Conservation (phyloP, 164 flowering plant genomes). For the Houttuynia cordata region DNA sequence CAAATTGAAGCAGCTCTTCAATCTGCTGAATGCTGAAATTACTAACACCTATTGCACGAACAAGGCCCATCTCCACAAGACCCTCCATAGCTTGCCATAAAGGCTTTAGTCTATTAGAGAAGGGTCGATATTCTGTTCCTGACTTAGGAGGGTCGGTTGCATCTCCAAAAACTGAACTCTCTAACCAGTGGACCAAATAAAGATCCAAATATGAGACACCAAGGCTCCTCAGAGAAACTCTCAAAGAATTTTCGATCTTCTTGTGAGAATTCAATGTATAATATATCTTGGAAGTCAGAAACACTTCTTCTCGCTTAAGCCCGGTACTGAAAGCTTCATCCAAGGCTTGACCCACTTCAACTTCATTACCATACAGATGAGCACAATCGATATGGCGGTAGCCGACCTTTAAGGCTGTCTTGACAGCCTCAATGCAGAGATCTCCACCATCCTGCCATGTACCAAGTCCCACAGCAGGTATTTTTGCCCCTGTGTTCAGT, state of each 20-base stretch:
- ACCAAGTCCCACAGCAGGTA: slow-evolving; percentile 63
- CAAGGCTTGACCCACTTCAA: slow-evolving; percentile 54
- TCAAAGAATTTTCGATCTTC: slow-evolving; percentile 52
- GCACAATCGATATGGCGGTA: slow-evolving; percentile 68
- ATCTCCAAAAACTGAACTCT: slow-evolving; percentile 50
- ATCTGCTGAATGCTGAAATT: slow-evolving; percentile 61
- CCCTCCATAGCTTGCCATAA: slow-evolving; percentile 89
- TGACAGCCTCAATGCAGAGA: slow-evolving; percentile 50
- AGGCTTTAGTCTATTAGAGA: slow-evolving; percentile 35
- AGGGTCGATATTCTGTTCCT: slow-evolving; percentile 45
- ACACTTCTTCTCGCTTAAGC: slow-evolving; percentile 49
- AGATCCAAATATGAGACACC: slow-evolving; percentile 56
- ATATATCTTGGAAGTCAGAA: slow-evolving; percentile 53
- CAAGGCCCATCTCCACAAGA: slow-evolving; percentile 52
- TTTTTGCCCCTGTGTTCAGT: slow-evolving; percentile 47
- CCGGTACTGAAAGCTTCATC: slow-evolving; percentile 35
- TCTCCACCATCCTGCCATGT: slow-evolving; percentile 78
- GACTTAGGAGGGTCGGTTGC: slow-evolving; percentile 66
- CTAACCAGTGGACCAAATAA: slow-evolving; percentile 66
- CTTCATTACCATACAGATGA: slow-evolving; percentile 61
- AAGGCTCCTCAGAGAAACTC: slow-evolving; percentile 52
- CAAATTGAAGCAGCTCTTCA: slow-evolving; percentile 55
- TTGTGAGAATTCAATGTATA: slow-evolving; percentile 46
- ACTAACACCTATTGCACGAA: slow-evolving; percentile 73
- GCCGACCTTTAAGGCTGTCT: slow-evolving; percentile 42